phyloP scores from a whole-genome alignment of 495 filamentous ascomycete genomes.

The Viridothelium virens region DNA sequence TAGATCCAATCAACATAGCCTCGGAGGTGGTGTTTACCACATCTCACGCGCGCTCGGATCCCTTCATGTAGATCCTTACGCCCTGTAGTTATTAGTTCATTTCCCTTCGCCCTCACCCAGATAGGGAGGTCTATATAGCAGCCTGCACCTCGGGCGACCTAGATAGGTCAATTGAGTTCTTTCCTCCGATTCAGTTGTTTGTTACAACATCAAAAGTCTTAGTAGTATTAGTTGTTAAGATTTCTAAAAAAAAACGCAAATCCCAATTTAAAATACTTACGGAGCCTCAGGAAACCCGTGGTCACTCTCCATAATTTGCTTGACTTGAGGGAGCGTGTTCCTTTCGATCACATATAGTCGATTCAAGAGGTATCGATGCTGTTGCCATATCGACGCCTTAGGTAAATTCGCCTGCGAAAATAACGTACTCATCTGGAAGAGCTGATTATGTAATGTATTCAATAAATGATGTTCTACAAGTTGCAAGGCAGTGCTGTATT shows the following conservation, averaged over 20 bases:
- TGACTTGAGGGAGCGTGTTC: background rate
- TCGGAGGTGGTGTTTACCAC: background rate
- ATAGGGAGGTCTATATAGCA: no score
- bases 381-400: background rate
- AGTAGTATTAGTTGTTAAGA: background rate
- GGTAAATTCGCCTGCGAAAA: background rate
- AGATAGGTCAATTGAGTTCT: no score
- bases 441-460: background rate
- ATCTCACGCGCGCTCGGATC: no score
- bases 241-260: background rate
- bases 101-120: no score
- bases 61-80: no score
- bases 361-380: background rate
- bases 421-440: background rate
- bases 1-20: no score
- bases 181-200: background rate
- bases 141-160: no score
- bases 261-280: background rate
- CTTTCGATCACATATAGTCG: background rate
- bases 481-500: background rate
- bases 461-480: background rate
- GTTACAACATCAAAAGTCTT: constrained; percentile 1
- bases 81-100: no score
- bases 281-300: background rate
- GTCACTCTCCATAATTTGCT: constrained; percentile 6